Evolutionary conservation across 2,329 filamentous ascomycete genomes (phyloP).

Genomic region (Arthrinium puccinioides): DNA sequence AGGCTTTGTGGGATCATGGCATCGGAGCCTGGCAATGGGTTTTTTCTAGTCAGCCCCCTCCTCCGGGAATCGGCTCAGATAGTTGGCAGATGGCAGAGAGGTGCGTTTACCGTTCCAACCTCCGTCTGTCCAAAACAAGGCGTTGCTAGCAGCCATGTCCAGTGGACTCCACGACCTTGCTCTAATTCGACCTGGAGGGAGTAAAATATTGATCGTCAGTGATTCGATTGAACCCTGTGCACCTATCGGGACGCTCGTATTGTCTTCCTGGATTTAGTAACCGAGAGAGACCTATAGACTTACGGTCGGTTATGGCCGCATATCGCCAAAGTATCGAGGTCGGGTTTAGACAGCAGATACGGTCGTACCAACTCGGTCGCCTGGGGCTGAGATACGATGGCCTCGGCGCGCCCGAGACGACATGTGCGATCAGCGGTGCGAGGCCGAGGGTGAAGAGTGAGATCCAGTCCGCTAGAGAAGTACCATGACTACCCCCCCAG

Average conservation of each 20-base stretch:
- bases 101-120: slow-evolving; percentile 26
- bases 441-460: slow-evolving; percentile 3
- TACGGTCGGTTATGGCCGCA: slow-evolving; percentile 20
- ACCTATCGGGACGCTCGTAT: too few relatives aligned
- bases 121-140: slow-evolving; percentile 18
- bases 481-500: neutral
- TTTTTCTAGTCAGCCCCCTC: too few relatives aligned
- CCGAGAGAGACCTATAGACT: too few relatives aligned
- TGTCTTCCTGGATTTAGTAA: too few relatives aligned
- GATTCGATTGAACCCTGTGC: too few relatives aligned
- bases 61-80: too few relatives aligned
- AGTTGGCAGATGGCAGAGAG: too few relatives aligned
- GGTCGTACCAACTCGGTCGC: slow-evolving; percentile 17
- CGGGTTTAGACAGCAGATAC: slow-evolving; percentile 19
- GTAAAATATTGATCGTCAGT: too few relatives aligned
- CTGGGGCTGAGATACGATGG: slow-evolving; percentile 1
- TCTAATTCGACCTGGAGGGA: slow-evolving; percentile 16
- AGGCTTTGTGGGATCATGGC: slow-evolving; percentile 8
- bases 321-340: slow-evolving; percentile 26
- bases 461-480: slow-evolving; percentile 1
- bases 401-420: slow-evolving; percentile 4
- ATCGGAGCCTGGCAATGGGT: too few relatives aligned
- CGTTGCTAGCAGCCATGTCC: slow-evolving; percentile 19
- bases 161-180: slow-evolving; percentile 13
- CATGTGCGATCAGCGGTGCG: slow-evolving; percentile 9